Evolutionary conservation across 805 yeast genomes (phyloP).

Genomic region (Cyberlindnera petersonii): DNA sequence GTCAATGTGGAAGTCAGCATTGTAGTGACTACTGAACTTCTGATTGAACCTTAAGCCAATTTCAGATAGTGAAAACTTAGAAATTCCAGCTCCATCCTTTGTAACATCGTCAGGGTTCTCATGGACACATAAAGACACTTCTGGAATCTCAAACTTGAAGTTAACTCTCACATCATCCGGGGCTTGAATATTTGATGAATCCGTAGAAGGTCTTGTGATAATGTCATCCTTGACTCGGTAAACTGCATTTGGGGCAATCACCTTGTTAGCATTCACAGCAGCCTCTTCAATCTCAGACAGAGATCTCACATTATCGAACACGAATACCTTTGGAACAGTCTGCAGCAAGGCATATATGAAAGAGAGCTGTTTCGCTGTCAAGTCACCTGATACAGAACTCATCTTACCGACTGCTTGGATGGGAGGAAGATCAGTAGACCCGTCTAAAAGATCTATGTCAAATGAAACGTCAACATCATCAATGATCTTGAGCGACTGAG

Average conservation of each 20-base stretch:
- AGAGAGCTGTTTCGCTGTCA: constrained; percentile 71
- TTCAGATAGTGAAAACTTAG: constrained; percentile 58
- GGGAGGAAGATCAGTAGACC: constrained; percentile 39
- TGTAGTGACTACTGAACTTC: constrained; percentile 50
- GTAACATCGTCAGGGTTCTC: constrained; percentile 42
- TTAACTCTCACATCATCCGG: constrained; percentile 35
- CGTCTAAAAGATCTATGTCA: constrained; percentile 52
- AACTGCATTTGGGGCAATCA: constrained; percentile 34
- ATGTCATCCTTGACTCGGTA: constrained; percentile 21
- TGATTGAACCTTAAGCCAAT: constrained; percentile 48
- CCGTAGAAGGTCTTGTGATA: constrained; percentile 22
- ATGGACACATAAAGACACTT: constrained; percentile 57
- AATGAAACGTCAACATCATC: constrained; percentile 61
- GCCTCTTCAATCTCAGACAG: constrained; percentile 56
- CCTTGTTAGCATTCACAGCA: constrained; percentile 59
- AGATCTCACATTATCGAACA: constrained; percentile 38
- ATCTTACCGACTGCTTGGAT: constrained; percentile 52
- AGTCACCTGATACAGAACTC: constrained; percentile 55
- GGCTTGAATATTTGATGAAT: constrained; percentile 13
- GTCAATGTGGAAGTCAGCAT: constrained; percentile 58
- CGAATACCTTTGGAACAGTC: constrained; percentile 53
- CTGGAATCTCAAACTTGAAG: constrained; percentile 56
- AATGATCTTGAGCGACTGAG: constrained; percentile 51
- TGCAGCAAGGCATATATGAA: constrained; percentile 53
- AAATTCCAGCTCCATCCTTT: constrained; percentile 41